Base-by-base conservation (phyloP, 1,284 basidiomycete species). In the Apiotrichum siamense region DNA sequence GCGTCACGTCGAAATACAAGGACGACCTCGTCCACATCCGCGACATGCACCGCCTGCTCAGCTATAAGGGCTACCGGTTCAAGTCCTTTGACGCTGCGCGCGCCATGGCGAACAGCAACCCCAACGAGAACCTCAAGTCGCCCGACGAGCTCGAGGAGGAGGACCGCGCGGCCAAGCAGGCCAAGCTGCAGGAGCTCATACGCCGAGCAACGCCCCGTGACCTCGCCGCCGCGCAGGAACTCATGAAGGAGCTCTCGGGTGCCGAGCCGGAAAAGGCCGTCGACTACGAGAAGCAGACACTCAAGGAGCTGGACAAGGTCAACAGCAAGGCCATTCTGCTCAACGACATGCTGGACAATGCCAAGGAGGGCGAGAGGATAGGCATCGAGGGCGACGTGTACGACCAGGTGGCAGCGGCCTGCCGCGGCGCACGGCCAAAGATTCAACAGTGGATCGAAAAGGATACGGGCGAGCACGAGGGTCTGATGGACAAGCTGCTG, bases 391-490 rank as follows among this genome's bases (percentile, higher is more conserved):
- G 96, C 5, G 96, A 98, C 71, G 93, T 85, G 3, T 98, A 97
- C 66, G 88, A 97, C 75, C 94, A 98, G 85, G 91, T 98, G 9
- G 87, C 93, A 0, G 76, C 80, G 1, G 85, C 96, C 43, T 81
- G 97, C 37, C 79, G 79, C 25, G 82, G 81, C 44, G 93, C 94
- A 3, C 81, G 94, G 50, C 96, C 96, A 1, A 92, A 89, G 73
- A 83, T 98, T 44, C 96, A 98, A 70, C 94, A 93, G 64, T 97
- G 94, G 94, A 89, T 98, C 57, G 87, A 86, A n/a, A 89, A 97
- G 61, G 92, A 72, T 57, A 62, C 88, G 1, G 87, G 77, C 26
- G 77, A 78, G 32, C 82, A 83, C 37, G 90, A 94, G 72, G 27
- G 89, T 86, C 87, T 89, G 46, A 83, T 97, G 66, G 93, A 94